A percentile compares a stretch with the other conserved stretches of the same genome.
These are phyloP conservation scores for Pythium angustatum DNA, from an alignment of 352 stramenopile species.

Conservation along the genomic window DNA sequence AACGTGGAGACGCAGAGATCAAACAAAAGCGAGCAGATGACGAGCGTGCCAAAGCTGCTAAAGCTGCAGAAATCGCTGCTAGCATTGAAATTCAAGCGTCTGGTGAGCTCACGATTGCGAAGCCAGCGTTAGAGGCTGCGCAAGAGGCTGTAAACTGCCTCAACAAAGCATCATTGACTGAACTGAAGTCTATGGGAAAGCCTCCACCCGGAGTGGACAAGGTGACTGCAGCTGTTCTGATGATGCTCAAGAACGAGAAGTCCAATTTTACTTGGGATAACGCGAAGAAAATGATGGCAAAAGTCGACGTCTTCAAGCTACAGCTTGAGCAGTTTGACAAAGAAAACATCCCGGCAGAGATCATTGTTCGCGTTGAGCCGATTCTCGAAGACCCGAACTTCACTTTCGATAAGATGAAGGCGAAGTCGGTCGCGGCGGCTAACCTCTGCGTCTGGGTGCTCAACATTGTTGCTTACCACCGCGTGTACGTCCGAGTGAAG, in stretches of 20 bases:
- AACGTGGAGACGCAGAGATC: constrained; percentile 86
- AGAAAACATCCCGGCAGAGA: constrained; percentile 88
- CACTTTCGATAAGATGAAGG: constrained; percentile 94
- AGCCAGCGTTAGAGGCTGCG: constrained; percentile 81
- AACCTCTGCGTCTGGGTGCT: constrained; percentile 94
- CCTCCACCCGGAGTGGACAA: constrained; percentile 87
- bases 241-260: constrained; percentile 93
- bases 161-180: constrained; percentile 87
- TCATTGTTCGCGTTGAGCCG: constrained; percentile 83
- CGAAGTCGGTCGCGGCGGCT: constrained; percentile 88
- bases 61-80: constrained; percentile 63
- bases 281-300: constrained; percentile 96
- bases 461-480: constrained; percentile 92
- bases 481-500: constrained; percentile 94
- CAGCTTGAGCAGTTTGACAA: constrained; percentile 90
- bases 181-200: constrained; percentile 90
- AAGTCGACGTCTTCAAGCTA: constrained; percentile 92
- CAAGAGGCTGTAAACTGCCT: constrained; percentile 89
- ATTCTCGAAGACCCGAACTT: constrained; percentile 91
- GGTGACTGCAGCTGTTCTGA: constrained; percentile 88
- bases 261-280: constrained; percentile 95
- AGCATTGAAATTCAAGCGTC: constrained; percentile 73
- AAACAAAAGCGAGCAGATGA: constrained; percentile 84
- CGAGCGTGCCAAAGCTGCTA: constrained; percentile 70
- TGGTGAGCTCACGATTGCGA: constrained; percentile 72